phyloP scores from a whole-genome alignment of 140 eudicot genomes.

The Flaveria floridana region DNA sequence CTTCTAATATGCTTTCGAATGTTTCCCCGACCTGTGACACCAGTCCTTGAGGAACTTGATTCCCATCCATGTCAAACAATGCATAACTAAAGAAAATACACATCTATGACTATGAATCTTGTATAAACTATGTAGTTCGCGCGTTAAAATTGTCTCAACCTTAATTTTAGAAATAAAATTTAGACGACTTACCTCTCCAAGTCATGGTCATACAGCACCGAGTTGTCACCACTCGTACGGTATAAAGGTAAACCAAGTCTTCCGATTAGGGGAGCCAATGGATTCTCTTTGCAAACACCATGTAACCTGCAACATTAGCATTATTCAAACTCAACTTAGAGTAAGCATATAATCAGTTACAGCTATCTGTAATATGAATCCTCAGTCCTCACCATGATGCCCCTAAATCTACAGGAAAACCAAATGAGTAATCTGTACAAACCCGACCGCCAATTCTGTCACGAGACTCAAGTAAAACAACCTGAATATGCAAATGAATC shows the following conservation, averaged over 20 bases:
- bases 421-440: conserved; percentile 87
- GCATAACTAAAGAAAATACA: conserved; percentile 60
- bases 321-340: neutral
- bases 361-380: neutral
- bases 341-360: neutral
- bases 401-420: conserved; percentile 94
- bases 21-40: conserved; percentile 77
- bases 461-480: conserved; percentile 75
- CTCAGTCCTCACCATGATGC: conserved; percentile 70
- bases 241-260: conserved; percentile 89
- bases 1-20: conserved; percentile 77
- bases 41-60: conserved; percentile 79
- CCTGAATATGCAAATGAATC: conserved; percentile 41
- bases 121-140: neutral
- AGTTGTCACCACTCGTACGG: conserved; percentile 98
- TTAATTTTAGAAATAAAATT: neutral
- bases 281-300: conserved; percentile 96
- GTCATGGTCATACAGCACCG: conserved; percentile 95
- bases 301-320: conserved; percentile 65
- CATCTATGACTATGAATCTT: neutral
- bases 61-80: conserved; percentile 79
- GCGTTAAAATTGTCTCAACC: neutral
- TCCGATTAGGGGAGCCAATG: conserved; percentile 86
- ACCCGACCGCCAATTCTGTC: conserved; percentile 96
- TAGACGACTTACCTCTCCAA: conserved; percentile 62